Percentiles rank a stretch among this genome's conserved stretches.
Conservation (phyloP, 176 grass and related monocot genomes). For the Triticum aestivum region IWGSC_CS_RefSeq_v2.1 NC_057803.1:493049586-493050085, state of each 20-base stretch:
- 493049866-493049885: constrained; percentile 86
- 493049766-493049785: constrained; percentile 73
- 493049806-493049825: constrained; percentile 71
- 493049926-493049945: constrained; percentile 73
- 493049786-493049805: constrained; percentile 53
- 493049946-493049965: constrained; percentile 75
- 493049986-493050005: constrained; percentile 97
- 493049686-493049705: constrained; percentile 11
- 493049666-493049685: background rate
- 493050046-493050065: constrained; percentile 88
- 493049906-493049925: constrained; percentile 63
- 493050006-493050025: constrained; percentile 70
- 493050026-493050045: constrained; percentile 80
- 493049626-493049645: background rate
- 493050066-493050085: constrained; percentile 64
- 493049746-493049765: constrained; percentile 64
- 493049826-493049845: constrained; percentile 84
- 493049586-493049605: constrained; percentile 4
- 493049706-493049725: background rate
- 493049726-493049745: background rate
- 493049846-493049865: constrained; percentile 82
- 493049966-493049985: constrained; percentile 88
- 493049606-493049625: background rate
- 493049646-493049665: background rate
- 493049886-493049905: constrained; percentile 67